These are phyloP conservation scores for Solanum virginianum DNA, from an alignment of 257 asterid genomes.

Conservation along the genomic window DNA sequence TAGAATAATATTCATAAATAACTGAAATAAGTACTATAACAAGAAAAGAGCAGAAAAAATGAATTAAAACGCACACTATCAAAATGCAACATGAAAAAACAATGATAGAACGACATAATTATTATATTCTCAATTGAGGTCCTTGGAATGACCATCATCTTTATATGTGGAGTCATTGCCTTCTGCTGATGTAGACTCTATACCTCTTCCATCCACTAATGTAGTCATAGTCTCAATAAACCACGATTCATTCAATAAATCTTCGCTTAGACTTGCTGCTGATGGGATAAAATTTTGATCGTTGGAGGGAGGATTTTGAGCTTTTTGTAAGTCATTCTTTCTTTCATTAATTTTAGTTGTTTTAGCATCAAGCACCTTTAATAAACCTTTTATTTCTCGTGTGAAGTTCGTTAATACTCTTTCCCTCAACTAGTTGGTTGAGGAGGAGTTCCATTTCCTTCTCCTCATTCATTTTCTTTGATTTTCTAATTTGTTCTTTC, in stretches of 20 bases:
- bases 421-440: slow-evolving; percentile 15
- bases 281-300: not conserved
- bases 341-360: slow-evolving; percentile 16
- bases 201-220: too few species aligned
- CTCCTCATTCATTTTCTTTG: not conserved
- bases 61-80: not conserved
- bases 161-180: too few species aligned
- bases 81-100: not conserved
- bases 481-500: not conserved
- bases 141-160: too few species aligned
- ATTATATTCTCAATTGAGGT: too few species aligned
- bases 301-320: not conserved
- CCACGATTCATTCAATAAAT: not conserved
- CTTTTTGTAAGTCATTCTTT: not conserved
- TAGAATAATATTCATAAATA: not conserved
- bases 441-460: not conserved
- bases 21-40: not conserved
- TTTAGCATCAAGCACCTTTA: slow-evolving; percentile 5
- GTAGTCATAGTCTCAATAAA: too few species aligned
- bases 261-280: not conserved
- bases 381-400: slow-evolving; percentile 15
- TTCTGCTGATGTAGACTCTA: too few species aligned
- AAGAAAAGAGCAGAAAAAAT: not conserved
- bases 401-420: slow-evolving; percentile 13
- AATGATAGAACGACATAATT: not conserved